Conservation (phyloP, 805 yeast species). For the Groenewaldozyma tartarivorans region DNA sequence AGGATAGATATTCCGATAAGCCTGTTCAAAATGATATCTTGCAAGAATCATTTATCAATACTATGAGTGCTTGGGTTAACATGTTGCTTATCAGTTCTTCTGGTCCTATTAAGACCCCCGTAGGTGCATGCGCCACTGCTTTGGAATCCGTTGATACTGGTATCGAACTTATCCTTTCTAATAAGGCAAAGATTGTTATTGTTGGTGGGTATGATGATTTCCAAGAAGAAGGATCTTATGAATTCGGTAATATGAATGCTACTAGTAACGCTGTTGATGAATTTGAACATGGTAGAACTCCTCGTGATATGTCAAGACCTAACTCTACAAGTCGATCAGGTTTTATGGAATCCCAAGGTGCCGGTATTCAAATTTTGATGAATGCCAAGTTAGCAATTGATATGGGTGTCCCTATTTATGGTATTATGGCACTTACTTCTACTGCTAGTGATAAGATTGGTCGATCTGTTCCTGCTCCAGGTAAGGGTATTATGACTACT, state of each 20-base stretch:
- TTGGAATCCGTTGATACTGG: constrained; percentile 96
- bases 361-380: constrained; percentile 97
- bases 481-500: constrained; percentile 97
- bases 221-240: constrained; percentile 98
- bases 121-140: constrained; percentile 99
- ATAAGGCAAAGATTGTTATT: constrained; percentile 91
- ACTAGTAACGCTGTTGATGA: constrained; percentile 86
- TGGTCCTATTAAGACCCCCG: constrained; percentile 99
- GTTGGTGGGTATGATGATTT: constrained; percentile 99
- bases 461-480: constrained; percentile 99
- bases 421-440: constrained; percentile 86
- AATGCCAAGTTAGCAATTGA: constrained; percentile 84
- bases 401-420: constrained; percentile 99
- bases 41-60: constrained; percentile 97
- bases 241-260: constrained; percentile 98
- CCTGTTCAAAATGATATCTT: constrained; percentile 96
- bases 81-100: constrained; percentile 94
- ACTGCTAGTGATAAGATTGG: constrained; percentile 99
- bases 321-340: constrained; percentile 93
- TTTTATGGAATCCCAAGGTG: constrained; percentile 99
- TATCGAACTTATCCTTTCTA: constrained; percentile 83
- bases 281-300: constrained; percentile 92
- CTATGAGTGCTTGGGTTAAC: constrained; percentile 99
- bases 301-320: constrained; percentile 98
- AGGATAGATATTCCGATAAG: constrained; percentile 81